Conservation (phyloP, 116 monocot species). For the Iris pallida region DNA sequence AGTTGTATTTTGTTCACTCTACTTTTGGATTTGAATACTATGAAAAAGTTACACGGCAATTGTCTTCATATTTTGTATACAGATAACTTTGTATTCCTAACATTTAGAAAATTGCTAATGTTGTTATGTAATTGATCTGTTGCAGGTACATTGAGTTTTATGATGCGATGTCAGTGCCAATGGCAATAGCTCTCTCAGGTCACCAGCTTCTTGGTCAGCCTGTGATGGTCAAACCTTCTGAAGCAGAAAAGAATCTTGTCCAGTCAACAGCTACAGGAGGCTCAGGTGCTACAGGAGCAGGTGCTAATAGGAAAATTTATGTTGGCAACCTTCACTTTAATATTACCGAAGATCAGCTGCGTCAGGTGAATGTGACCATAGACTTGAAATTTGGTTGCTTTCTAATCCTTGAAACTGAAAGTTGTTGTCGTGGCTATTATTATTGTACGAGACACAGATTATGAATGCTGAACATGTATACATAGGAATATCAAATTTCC, state of each 20-base stretch:
- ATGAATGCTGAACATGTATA: background rate
- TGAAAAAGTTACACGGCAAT: too few relatives aligned
- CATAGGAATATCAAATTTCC: background rate
- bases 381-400: background rate
- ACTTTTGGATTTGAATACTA: too few relatives aligned
- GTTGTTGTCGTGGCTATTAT: background rate
- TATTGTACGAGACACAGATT: background rate
- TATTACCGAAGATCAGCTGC: slow-evolving; percentile 76
- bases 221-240: slow-evolving; percentile 90
- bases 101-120: background rate
- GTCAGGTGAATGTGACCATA: slow-evolving; percentile 35
- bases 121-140: background rate
- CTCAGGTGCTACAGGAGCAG: slow-evolving; percentile 12
- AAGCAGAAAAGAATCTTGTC: slow-evolving; percentile 89
- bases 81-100: too few relatives aligned
- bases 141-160: slow-evolving; percentile 89
- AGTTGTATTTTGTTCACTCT: too few relatives aligned
- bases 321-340: slow-evolving; percentile 81
- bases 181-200: slow-evolving; percentile 59
- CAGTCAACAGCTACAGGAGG: slow-evolving; percentile 27
- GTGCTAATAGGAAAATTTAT: slow-evolving; percentile 36
- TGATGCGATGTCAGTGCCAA: slow-evolving; percentile 71
- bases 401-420: background rate
- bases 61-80: too few relatives aligned
- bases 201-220: slow-evolving; percentile 75